These are phyloP conservation scores for Furcasterigmium furcatum DNA, from an alignment of 2,329 filamentous ascomycete species.

Conservation along the genomic window DNA sequence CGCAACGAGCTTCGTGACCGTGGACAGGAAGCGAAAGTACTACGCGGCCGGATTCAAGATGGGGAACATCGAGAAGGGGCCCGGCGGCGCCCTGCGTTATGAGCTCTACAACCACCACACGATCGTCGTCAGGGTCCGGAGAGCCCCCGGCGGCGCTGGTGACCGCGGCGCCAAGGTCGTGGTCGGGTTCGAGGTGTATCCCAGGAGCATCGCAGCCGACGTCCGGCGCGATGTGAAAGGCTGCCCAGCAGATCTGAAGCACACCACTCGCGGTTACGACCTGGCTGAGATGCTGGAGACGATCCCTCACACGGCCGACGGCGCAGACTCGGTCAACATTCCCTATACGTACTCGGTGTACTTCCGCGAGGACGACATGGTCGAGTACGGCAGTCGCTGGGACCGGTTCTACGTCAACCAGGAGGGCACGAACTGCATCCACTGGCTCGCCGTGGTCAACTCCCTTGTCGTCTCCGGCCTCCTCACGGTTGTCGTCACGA, in stretches of 20 bases:
- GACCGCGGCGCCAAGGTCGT: conserved; percentile 73
- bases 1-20: conserved; percentile 83
- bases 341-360: conserved; percentile 90
- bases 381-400: conserved; percentile 85
- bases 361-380: conserved; percentile 75
- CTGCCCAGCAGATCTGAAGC: conserved; percentile 65
- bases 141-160: conserved; percentile 65
- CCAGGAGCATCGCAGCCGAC: conserved; percentile 70
- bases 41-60: conserved; percentile 89
- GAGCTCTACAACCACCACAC: conserved; percentile 88
- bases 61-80: conserved; percentile 61
- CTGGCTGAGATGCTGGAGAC: conserved; percentile 41
- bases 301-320: no score
- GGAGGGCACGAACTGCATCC: conserved; percentile 75
- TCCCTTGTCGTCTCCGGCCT: conserved; percentile 80
- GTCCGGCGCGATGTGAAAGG: conserved; percentile 59
- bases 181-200: conserved; percentile 86
- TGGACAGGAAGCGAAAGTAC: conserved; percentile 81
- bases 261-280: conserved; percentile 63
- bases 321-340: conserved; percentile 67
- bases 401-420: conserved; percentile 88
- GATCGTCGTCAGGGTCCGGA: conserved; percentile 75
- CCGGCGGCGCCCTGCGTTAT: conserved; percentile 58
- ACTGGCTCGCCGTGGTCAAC: conserved; percentile 87
- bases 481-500: conserved; percentile 73